These are phyloP conservation scores for Acorus gramineus DNA, from an alignment of 106 monocot species.

Conservation along the genomic window DNA sequence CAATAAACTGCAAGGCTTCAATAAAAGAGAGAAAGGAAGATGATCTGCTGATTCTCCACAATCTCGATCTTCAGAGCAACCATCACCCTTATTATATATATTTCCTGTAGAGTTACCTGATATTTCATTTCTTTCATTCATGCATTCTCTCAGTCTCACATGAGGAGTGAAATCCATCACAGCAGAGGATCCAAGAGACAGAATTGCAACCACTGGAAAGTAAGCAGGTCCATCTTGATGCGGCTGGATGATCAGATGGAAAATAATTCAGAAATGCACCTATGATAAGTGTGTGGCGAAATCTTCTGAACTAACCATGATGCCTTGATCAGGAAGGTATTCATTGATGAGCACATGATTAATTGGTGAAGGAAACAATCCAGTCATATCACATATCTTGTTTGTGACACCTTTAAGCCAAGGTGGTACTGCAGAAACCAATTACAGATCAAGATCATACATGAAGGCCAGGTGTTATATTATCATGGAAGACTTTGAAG, in stretches of 20 bases:
- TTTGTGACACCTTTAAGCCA: slow-evolving; percentile 73
- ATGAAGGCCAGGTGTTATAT: too few relatives aligned
- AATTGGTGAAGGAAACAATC: slow-evolving; percentile 75
- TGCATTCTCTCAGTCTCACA: slow-evolving; percentile 15
- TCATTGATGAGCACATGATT: slow-evolving; percentile 98
- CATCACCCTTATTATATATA: slow-evolving; percentile 2
- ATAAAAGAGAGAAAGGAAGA: slow-evolving; percentile 33
- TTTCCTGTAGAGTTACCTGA: not conserved
- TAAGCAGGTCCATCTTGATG: slow-evolving; percentile 99
- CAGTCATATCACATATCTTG: slow-evolving; percentile 46
- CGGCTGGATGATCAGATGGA: slow-evolving; percentile 31
- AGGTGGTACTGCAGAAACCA: slow-evolving; percentile 60
- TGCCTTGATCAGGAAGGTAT: slow-evolving; percentile 88
- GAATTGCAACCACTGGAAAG: slow-evolving; percentile 83
- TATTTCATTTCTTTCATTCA: slow-evolving; percentile 2
- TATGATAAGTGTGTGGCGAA: not conserved
- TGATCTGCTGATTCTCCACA: not conserved
- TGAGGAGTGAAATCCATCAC: slow-evolving; percentile 86
- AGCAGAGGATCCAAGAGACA: slow-evolving; percentile 70
- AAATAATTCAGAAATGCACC: not conserved
- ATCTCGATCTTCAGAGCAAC: not conserved
- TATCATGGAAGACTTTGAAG: too few relatives aligned
- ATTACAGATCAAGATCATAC: too few relatives aligned
- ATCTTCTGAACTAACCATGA: slow-evolving; percentile 60
- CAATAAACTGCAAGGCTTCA: slow-evolving; percentile 82